These are phyloP conservation scores for Leucogyrophana mollusca DNA, from an alignment of 768 basidiomycete genomes.

Conservation along the genomic window DNA sequence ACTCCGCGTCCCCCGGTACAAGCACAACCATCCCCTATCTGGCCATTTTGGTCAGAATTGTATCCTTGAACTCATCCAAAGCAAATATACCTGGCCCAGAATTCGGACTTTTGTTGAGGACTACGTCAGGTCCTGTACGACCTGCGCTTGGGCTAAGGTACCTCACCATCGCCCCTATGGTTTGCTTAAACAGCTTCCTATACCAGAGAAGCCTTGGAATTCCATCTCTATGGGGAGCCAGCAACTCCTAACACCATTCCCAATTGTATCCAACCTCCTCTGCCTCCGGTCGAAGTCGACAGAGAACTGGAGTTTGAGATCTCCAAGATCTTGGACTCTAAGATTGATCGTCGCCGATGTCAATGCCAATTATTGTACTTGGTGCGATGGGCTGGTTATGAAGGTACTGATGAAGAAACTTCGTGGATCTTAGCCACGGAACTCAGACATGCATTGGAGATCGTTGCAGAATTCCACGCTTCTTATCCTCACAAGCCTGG, in stretches of 20 bases:
- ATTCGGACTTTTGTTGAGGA: too few species aligned
- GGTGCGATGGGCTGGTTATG: slow-evolving; percentile 9
- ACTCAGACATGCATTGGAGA: too few species aligned
- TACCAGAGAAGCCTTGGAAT: slow-evolving; percentile 23
- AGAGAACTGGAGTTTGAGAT: slow-evolving; percentile 15
- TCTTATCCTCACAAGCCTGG: slow-evolving; percentile 2
- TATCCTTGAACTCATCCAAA: too few species aligned
- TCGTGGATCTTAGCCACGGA: slow-evolving; percentile 11
- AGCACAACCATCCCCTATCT: too few species aligned
- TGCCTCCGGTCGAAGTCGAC: slow-evolving; percentile 6
- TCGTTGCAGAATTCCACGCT: too few species aligned
- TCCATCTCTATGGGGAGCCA: slow-evolving; percentile 25
- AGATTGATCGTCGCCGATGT: slow-evolving; percentile 1
- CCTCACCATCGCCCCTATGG: slow-evolving; percentile 19
- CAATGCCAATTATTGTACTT: slow-evolving; percentile 6
- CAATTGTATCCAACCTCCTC: slow-evolving; percentile 7
- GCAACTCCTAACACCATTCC: slow-evolving; percentile 2
- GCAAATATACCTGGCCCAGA: too few species aligned
- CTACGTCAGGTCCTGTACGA: too few species aligned
- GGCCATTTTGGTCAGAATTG: too few species aligned
- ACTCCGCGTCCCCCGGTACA: too few species aligned
- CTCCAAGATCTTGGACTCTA: slow-evolving; percentile 12
- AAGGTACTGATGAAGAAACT: slow-evolving; percentile 14
- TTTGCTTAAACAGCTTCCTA: slow-evolving; percentile 17
- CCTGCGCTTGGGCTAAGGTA: neutral